Conservation (phyloP, 2,329 filamentous ascomycete genomes). For the Monilinia aucupariae region DNA sequence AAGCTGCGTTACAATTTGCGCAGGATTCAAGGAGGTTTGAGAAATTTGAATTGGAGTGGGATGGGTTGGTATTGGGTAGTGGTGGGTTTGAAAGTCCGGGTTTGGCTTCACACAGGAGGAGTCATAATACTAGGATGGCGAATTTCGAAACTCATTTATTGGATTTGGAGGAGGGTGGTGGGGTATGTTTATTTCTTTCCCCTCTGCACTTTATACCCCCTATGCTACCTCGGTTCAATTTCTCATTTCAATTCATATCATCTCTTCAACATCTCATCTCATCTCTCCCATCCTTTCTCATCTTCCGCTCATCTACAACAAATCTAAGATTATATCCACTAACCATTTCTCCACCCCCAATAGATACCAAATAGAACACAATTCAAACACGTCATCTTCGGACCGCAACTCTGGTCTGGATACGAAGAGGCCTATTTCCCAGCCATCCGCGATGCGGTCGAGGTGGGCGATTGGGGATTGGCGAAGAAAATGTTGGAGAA, state of each 20-base stretch:
- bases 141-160: slow-evolving; percentile 78
- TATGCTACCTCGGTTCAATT: not conserved
- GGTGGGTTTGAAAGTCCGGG: slow-evolving; percentile 71
- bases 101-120: slow-evolving; percentile 61
- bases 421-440: slow-evolving; percentile 69
- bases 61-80: slow-evolving; percentile 60
- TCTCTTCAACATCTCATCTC: not conserved
- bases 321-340: not conserved
- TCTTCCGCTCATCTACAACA: not conserved
- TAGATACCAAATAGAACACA: slow-evolving; percentile 81
- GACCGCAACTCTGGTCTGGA: slow-evolving; percentile 70
- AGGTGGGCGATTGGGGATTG: slow-evolving; percentile 62
- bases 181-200: slow-evolving; percentile 53
- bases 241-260: not conserved
- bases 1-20: slow-evolving; percentile 58
- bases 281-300: not conserved
- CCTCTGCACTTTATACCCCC: not conserved
- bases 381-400: slow-evolving; percentile 90
- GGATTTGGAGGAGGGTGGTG: slow-evolving; percentile 65
- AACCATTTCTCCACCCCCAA: not conserved
- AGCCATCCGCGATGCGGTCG: slow-evolving; percentile 75
- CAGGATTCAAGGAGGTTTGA: slow-evolving; percentile 60
- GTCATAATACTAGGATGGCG: slow-evolving; percentile 74
- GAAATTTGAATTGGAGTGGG: slow-evolving; percentile 73
- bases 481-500: slow-evolving; percentile 66